A percentile compares a stretch with the other conserved stretches of the same genome.
Conservation (phyloP, 2,329 filamentous ascomycete species). For the Elsinoe australis region DNA sequence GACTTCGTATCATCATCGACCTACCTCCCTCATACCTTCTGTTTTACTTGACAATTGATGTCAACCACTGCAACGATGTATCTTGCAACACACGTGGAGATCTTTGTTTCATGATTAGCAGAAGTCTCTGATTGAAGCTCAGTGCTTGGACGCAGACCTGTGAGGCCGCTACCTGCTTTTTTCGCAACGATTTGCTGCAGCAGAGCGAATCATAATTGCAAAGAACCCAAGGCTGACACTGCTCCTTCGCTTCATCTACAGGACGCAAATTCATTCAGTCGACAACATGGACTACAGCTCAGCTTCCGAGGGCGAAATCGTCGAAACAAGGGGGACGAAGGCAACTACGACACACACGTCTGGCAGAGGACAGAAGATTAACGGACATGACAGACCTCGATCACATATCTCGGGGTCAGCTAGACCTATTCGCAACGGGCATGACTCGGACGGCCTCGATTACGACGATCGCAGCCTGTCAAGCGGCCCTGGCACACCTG, state of each 20-base stretch:
- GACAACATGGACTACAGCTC: constrained; percentile 42
- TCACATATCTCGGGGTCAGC: constrained; percentile 29
- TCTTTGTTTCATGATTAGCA: too few species aligned
- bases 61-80: background rate
- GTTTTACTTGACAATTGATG: background rate
- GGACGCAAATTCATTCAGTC: too few species aligned
- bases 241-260: background rate
- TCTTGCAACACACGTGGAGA: too few species aligned
- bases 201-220: background rate
- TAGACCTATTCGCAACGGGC: constrained; percentile 28
- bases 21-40: too few species aligned
- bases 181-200: background rate
- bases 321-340: constrained; percentile 70
- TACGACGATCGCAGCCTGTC: constrained; percentile 44
- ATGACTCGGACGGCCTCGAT: constrained; percentile 38
- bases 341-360: constrained; percentile 70
- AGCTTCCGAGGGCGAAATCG: constrained; percentile 80
- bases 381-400: constrained; percentile 75
- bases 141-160: constrained; percentile 8
- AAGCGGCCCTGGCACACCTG: constrained; percentile 27
- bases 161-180: constrained; percentile 16
- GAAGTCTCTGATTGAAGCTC: background rate
- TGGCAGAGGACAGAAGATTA: constrained; percentile 74
- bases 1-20: background rate
- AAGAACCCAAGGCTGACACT: constrained; percentile 11